Base-by-base conservation (phyloP, 345 rosid species). In the Salix udensis region DNA sequence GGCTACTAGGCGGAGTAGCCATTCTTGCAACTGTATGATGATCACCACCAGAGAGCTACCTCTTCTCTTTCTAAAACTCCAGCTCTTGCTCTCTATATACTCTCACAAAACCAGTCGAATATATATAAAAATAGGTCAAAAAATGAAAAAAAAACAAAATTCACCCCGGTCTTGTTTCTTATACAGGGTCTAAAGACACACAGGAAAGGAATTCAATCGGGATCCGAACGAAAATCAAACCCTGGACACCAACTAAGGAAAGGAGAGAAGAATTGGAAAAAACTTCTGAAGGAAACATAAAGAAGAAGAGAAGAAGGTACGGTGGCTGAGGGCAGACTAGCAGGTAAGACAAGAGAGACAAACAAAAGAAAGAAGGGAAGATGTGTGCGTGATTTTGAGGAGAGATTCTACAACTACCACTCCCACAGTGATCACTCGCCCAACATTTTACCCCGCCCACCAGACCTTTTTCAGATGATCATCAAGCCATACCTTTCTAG, bases 1-100 rank as follows among this genome's bases (percentile, higher is more conserved):
- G 89, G 77, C 78, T 87, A 77, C 87, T 82, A 9, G 86, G 88
- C 68, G 85, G 89, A 19, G 80, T 86, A n/a, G 85, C 88, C 90
- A 88, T 89, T 76, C 31, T 60, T 73, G 52, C 37, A 19, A 30
- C 71, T 2, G 26, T 62, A 18, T 9, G 31, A 53, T 26, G 21
- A 53, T 53, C 69, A 37, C 67, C 48, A n/a, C 26, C 70, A 70
- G 5, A 69, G 39, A 52, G 6, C 40, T 10, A 40, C 44, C 31
- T 39, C 12, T n/a, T 58, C 28, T 58, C 26, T 3, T 23, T 23
- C 64, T 23, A 23, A 58, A 9, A 58, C 26, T 58, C 26, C 64
- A 58, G 40, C 55, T 73, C 55, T 68, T 18, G 1, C 50, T 23
- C 68, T 34, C 55, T 50, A n/a, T n/a, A n/a, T n/a, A 21, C 19